Percentiles rank a stretch among this genome's conserved stretches.
phyloP scores from a whole-genome alignment of 306 rosid genomes.

The Dalbergia cultrata region DNA sequence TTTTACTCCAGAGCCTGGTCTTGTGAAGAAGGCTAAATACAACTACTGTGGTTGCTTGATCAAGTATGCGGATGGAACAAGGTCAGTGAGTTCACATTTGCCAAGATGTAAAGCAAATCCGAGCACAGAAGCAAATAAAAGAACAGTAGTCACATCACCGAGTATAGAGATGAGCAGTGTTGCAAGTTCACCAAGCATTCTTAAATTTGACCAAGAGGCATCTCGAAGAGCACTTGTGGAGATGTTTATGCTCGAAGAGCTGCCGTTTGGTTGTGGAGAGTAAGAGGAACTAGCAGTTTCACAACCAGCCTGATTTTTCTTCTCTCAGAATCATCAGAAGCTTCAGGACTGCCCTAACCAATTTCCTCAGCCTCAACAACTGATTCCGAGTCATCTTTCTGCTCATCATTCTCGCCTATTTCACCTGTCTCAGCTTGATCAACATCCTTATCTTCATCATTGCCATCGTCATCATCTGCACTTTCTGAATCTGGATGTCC shows the following conservation, averaged over 20 bases:
- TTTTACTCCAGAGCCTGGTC: background rate
- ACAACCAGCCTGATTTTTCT: constrained; percentile 76
- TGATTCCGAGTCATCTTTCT: constrained; percentile 84
- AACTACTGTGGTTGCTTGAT: constrained; percentile 27
- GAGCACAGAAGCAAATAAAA: background rate
- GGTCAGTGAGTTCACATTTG: background rate
- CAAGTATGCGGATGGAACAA: background rate
- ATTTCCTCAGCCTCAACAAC: constrained; percentile 65
- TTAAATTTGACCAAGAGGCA: background rate
- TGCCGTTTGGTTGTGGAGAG: background rate
- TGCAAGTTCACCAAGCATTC: background rate
- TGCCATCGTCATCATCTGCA: constrained; percentile 62
- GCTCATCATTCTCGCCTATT: constrained; percentile 85
- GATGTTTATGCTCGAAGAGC: background rate
- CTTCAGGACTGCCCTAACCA: constrained; percentile 58
- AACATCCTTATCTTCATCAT: constrained; percentile 75
- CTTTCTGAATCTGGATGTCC: constrained; percentile 74
- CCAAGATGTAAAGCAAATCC: background rate
- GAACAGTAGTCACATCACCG: background rate
- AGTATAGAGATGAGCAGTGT: background rate
- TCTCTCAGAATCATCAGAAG: constrained; percentile 91
- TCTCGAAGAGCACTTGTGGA: background rate
- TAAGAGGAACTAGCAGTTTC: constrained; percentile 70
- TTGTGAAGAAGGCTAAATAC: background rate
- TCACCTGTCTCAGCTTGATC: constrained; percentile 80